Conservation (phyloP, 2,329 filamentous ascomycete genomes). For the Fusarium begoniae region DNA sequence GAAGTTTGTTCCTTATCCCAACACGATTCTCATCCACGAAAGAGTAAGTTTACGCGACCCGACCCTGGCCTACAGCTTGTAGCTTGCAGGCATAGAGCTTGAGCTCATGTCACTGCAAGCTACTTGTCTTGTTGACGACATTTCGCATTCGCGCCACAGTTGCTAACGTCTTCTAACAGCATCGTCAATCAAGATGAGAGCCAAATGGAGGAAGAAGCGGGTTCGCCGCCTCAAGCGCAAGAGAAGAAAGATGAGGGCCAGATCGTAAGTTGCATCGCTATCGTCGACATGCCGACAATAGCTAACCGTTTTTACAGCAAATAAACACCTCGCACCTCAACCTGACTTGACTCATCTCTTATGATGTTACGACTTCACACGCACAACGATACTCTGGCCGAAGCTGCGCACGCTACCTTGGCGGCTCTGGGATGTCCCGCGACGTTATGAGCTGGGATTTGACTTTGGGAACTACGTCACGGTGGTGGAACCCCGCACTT, state of each 20-base stretch:
- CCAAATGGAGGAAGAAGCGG: slow-evolving; percentile 99
- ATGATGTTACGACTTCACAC: slow-evolving; percentile 51
- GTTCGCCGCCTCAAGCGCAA: slow-evolving; percentile 99
- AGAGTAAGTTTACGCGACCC: slow-evolving; percentile 45
- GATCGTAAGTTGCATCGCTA: slow-evolving; percentile 75
- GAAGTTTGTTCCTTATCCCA: slow-evolving; percentile 54
- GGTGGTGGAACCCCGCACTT: slow-evolving; percentile 43
- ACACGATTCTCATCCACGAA: slow-evolving; percentile 58
- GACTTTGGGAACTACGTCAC: slow-evolving; percentile 43
- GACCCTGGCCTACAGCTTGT: slow-evolving; percentile 8
- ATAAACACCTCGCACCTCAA: slow-evolving; percentile 71
- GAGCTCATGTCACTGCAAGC: slow-evolving; percentile 15
- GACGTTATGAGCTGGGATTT: slow-evolving; percentile 37
- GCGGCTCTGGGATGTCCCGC: slow-evolving; percentile 33
- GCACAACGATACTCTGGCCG: slow-evolving; percentile 41
- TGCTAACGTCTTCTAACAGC: slow-evolving; percentile 40
- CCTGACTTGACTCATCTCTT: slow-evolving; percentile 62
- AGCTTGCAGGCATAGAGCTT: slow-evolving; percentile 18
- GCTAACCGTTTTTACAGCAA: slow-evolving; percentile 62
- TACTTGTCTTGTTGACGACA: neutral
- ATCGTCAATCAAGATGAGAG: slow-evolving; percentile 75
- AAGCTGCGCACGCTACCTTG: slow-evolving; percentile 35
- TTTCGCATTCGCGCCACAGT: neutral
- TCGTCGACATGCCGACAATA: slow-evolving; percentile 5
- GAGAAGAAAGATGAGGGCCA: slow-evolving; percentile 99